Evolutionary conservation across 176 grass and related monocot species (phyloP), one percentile per base, ranked within the genome.

Genomic region (Thalia dealbata): DNA sequence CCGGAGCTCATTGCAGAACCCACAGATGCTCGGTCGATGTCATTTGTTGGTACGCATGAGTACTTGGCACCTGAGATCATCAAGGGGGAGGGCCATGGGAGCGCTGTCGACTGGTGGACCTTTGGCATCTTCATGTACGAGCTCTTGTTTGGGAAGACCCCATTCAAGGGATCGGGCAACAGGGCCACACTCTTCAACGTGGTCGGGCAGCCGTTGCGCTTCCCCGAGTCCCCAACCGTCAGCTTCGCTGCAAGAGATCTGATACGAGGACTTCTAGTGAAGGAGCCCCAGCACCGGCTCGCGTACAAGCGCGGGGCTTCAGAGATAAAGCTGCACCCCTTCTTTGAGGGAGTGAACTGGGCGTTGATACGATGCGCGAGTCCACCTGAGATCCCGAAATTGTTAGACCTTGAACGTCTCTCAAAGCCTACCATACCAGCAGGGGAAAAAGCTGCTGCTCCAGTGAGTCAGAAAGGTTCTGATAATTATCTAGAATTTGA

Each of bases 71-170:
- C 70, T 1, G 70, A 72, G 70, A 72, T 72, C 19, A 72, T 72
- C 23, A 72, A 72, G 27, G 70, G 70, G 13, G 50, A 72, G 48
- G 70, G 70, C 26, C 70, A 72, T 4, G 70, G 70, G 15, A 72
- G 70, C 11, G 70, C 70, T 0, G 70, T 72, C 10, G 70, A 72
- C 19, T 72, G 70, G 70, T 72, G 70, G 70, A 72, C 70, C 7
- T 55, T 72, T 55, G 70, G 70, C 50, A 72, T 72, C 70, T 72
- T 72, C 70, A 52, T 72, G 70, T 72, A 55, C 19, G 70, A 72
- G 50, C 70, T 72, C 18, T 72, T 72, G 26, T 72, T 72, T 72
- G 70, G 70, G 16, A 72, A 72, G 70, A 72, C 70, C 15, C 70
- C 70, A 54, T 72, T 72, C 50, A 72, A 54, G 50, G 70, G 70